phyloP scores from a whole-genome alignment of 768 basidiomycete species.

The Hemileccinum rubropunctum region DNA sequence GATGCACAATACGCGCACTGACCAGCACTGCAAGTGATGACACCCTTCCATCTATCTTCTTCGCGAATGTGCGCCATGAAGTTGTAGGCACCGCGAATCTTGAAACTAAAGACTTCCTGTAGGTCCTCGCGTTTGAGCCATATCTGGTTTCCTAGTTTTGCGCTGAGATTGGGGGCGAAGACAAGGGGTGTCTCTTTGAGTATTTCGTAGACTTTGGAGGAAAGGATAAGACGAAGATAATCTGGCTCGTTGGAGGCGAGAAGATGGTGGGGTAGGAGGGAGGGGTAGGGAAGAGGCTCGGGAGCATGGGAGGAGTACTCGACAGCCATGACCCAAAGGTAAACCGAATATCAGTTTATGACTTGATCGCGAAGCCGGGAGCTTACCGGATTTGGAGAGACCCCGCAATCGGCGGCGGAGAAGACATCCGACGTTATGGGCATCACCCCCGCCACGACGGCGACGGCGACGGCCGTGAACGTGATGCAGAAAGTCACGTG shows the following conservation, averaged over 20 bases:
- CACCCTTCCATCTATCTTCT: constrained; percentile 96
- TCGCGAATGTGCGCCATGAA: constrained; percentile 89
- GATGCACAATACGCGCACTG: constrained; percentile 51
- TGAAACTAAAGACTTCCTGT: constrained; percentile 98
- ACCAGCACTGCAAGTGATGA: constrained; percentile 98
- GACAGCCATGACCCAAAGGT: constrained; percentile 35
- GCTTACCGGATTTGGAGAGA: constrained; percentile 17
- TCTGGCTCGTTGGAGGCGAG: constrained; percentile 72
- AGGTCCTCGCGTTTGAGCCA: constrained; percentile 97
- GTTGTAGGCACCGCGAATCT: constrained; percentile 97
- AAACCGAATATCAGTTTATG: no score
- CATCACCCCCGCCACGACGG: background rate
- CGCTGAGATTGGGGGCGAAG: constrained; percentile 79
- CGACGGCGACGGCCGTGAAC: constrained; percentile 5
- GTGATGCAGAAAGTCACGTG: constrained; percentile 24
- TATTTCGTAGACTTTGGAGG: constrained; percentile 88
- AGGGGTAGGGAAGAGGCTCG: constrained; percentile 61
- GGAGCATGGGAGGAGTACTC: constrained; percentile 73
- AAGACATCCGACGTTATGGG: background rate
- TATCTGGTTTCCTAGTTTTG: constrained; percentile 87
- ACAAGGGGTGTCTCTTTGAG: constrained; percentile 89
- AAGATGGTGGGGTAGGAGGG: constrained; percentile 63
- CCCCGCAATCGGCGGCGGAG: background rate
- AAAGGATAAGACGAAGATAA: constrained; percentile 84
- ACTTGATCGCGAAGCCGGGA: background rate